Conservation (phyloP, 306 rosid genomes). For the Acacia confusa region DNA sequence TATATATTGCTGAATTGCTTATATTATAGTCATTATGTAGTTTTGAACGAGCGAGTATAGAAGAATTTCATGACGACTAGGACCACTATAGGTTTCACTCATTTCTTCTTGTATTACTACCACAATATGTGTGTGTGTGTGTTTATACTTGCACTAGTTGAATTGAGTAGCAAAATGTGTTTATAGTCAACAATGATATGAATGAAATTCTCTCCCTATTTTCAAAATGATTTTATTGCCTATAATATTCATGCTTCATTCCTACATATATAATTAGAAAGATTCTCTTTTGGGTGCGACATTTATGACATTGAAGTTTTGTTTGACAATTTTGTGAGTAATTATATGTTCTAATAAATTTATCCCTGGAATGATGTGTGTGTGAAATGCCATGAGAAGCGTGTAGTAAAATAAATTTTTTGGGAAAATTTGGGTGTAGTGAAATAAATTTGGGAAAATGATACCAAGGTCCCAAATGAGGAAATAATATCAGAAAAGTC, state of each 20-base stretch:
- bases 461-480: too few relatives aligned
- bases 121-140: background rate
- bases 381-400: background rate
- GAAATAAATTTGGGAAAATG: background rate
- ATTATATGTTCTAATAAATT: background rate
- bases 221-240: slow-evolving; percentile 43
- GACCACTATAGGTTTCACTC: slow-evolving; percentile 59
- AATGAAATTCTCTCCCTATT: slow-evolving; percentile 32
- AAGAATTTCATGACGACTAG: slow-evolving; percentile 44
- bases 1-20: background rate
- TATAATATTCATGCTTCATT: slow-evolving; percentile 10
- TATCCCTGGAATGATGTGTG: background rate
- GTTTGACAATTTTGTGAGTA: background rate
- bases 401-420: background rate
- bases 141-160: slow-evolving; percentile 32
- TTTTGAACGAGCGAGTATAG: slow-evolving; percentile 40
- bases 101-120: slow-evolving; percentile 53
- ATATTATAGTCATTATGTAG: slow-evolving; percentile 37
- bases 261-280: background rate
- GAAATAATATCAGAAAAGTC: too few relatives aligned
- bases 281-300: background rate
- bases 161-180: slow-evolving; percentile 30
- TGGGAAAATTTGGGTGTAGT: background rate
- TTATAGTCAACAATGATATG: slow-evolving; percentile 65
- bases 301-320: background rate